Base-by-base conservation (phyloP, 306 rosid species). In the Ormosia semicastrata region DNA sequence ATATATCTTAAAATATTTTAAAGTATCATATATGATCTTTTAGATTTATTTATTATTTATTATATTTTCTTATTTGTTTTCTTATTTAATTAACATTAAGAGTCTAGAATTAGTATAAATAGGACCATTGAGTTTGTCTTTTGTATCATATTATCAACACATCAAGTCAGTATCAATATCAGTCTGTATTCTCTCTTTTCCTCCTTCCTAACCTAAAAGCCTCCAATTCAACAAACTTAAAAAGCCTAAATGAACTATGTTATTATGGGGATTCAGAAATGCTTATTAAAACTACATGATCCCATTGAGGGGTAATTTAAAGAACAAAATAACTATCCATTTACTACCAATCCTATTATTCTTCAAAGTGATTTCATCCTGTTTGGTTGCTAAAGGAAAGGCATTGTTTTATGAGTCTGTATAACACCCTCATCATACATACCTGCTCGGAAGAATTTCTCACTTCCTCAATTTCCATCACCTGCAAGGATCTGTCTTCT, bases 401-500 rank as follows among this genome's bases (percentile, higher is more conserved):
- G 46, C 60, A 65, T 60, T 29, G 41, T n/a, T 57, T 53, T n/a
- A 18, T 46, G 8, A 54, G 58, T 57, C 17, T 10, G 65, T 63
- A 50, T 44, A 53, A 52, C 4, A 8, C 72, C 63, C 52, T 24
- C 24, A 24, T 32, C 79, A 68, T 39, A 44, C 36, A 76, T 79
- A 73, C 79, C 77, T 75, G 56, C 65, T 62, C 79, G 17, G 53
- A 82, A 77, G 54, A 84, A 79, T 34, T 58, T 18, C 57, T 78
- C 18, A 59, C 74, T 82, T 52, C 71, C 59, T 63, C 86, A 56
- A 34, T 67, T 77, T 77, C 83, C 72, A 49, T 68, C 63, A 52
- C 69, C 82, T 54, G 86, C 71, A 64, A 82, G 76, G 81, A 78
- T 70, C 68, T 71, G 65, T 79, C 67, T 69, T 79, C 88, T 50